Evolutionary conservation across 108 stramenopile species (phyloP).

Genomic region (Stephanodiscus minutulus): DNA sequence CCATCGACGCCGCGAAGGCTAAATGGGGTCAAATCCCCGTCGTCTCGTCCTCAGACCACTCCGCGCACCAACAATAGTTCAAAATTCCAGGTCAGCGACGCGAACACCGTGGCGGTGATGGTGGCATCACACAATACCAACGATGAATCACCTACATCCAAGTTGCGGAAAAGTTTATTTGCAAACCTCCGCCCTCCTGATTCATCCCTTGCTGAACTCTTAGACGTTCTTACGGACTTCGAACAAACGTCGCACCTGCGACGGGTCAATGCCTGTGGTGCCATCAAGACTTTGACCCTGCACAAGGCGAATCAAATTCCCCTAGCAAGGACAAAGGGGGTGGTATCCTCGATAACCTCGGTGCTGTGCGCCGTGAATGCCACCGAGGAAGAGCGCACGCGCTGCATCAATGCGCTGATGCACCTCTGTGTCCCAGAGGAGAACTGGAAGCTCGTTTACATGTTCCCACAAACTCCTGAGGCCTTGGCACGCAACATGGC

Average conservation of each 20-base stretch:
- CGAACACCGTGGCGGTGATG: not conserved
- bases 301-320: slow-evolving; percentile 38
- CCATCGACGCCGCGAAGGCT: no score
- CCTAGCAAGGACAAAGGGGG: slow-evolving; percentile 39
- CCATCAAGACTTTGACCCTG: slow-evolving; percentile 42
- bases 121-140: not conserved
- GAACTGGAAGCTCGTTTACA: slow-evolving; percentile 42
- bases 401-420: slow-evolving; percentile 52
- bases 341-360: slow-evolving; percentile 33
- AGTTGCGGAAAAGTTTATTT: slow-evolving; percentile 29
- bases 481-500: slow-evolving; percentile 46
- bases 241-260: slow-evolving; percentile 30
- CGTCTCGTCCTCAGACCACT: not conserved
- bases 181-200: slow-evolving; percentile 30
- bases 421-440: slow-evolving; percentile 48
- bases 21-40: not conserved
- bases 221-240: slow-evolving; percentile 34
- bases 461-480: slow-evolving; percentile 44
- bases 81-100: not conserved
- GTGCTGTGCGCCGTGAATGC: slow-evolving; percentile 45
- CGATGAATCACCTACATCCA: slow-evolving; percentile 22
- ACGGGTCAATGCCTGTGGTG: slow-evolving; percentile 50
- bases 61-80: not conserved
- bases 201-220: slow-evolving; percentile 26
- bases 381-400: slow-evolving; percentile 44